Percentiles rank a stretch among this genome's conserved stretches.
Conservation (phyloP, 164 flowering plant genomes). For the Brasenia schreberi region DNA sequence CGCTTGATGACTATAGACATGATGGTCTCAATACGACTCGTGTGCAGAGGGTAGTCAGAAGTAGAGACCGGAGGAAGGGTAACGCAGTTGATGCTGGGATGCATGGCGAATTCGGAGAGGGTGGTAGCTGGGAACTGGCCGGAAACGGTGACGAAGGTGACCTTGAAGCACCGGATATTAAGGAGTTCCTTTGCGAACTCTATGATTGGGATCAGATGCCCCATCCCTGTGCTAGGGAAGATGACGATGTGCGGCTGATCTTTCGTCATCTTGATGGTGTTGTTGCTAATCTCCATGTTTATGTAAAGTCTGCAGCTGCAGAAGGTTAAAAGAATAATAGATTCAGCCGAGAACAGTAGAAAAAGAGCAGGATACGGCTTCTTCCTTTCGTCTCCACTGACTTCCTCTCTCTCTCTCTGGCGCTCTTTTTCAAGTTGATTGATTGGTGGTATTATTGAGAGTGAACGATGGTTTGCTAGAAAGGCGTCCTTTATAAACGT, state of each 20-base stretch:
- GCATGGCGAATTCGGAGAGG: background rate
- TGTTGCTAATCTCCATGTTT: no score
- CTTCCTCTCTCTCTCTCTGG: no score
- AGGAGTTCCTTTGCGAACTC: conserved; percentile 28
- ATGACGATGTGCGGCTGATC: conserved; percentile 13
- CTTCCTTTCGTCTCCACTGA: no score
- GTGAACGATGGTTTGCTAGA: no score
- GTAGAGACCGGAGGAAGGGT: background rate
- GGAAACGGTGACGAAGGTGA: conserved; percentile 20
- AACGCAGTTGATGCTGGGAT: background rate
- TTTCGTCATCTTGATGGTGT: no score
- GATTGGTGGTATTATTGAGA: no score
- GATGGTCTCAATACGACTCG: background rate
- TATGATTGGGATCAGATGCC: conserved; percentile 34
- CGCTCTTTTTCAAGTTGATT: no score
- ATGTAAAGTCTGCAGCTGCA: no score
- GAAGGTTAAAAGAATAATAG: no score
- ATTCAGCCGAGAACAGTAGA: no score
- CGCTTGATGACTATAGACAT: background rate
- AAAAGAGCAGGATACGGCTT: no score
- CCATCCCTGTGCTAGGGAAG: conserved; percentile 28
- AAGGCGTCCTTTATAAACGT: no score
- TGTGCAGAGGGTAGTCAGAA: background rate
- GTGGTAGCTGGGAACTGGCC: background rate
- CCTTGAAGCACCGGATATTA: conserved; percentile 8